Evolutionary conservation across 768 basidiomycete genomes (phyloP), one percentile per base, ranked within the genome.

Genomic region (Lactarius hengduanensis): DNA sequence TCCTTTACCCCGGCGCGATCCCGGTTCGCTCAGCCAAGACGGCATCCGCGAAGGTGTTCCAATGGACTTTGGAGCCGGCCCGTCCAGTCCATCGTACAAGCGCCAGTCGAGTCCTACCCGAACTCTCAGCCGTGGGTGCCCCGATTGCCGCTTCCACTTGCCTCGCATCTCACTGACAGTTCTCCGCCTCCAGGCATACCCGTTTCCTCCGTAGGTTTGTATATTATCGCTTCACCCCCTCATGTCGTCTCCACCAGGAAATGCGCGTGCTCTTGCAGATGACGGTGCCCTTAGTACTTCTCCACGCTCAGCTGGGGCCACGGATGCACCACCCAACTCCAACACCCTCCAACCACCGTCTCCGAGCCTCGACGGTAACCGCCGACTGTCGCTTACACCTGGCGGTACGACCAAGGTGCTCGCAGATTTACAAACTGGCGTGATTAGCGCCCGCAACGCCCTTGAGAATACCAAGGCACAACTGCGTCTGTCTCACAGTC

Each of bases 401-500:
- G 89, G 87, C 1, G 90, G 89, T 9, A 94, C 92, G 11, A 93
- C 93, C 18, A 93, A 91, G 73, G 94, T 96, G 30, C 80, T 96
- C 62, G 91, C 91, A 2, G 92, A 94, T 75, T 82, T 96, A 26
- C 94, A 96, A 75, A 83, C 89, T 0, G 93, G 92, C 59, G 90
- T 94, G 8, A 80, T 88, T 54, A 88, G 88, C 69, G 89, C 91
- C 34, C 83, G 87, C 58, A 88, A 86, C 67, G 91, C 91, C 59
- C 79, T 96, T 64, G 94, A 96, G 75, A 92, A 93, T 73, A 92
- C 94, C 13, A 91, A 92, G 73, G 78, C 84, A 22, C 94, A 96
- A 74, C 79, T 96, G 55, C 77, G 94, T 66, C 75, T 93, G 50
- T 89, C 89, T 10, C 93, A 96, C n/a, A n/a, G n/a, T n/a, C n/a